phyloP scores from a whole-genome alignment of 1,284 basidiomycete genomes.

The Ustilago lituana region DNA sequence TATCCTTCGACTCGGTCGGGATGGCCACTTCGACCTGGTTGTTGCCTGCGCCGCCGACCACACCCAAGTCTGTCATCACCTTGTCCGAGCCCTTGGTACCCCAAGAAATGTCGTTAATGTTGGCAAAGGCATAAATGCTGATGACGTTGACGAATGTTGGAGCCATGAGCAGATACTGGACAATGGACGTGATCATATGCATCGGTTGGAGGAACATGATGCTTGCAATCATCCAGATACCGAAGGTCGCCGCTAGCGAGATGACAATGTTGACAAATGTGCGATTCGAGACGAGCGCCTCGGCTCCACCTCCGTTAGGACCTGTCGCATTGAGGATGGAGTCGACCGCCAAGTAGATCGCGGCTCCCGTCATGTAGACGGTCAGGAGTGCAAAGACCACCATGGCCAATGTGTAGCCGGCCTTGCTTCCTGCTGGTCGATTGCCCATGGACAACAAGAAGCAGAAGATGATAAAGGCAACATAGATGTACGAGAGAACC shows the following conservation, averaged over 20 bases:
- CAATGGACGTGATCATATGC: conserved; percentile 65
- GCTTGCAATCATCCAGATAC: conserved; percentile 61
- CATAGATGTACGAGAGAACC: conserved; percentile 64
- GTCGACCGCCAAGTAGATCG: conserved; percentile 57
- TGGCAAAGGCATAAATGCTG: conserved; percentile 66
- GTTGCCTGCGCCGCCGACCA: conserved; percentile 36
- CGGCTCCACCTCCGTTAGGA: conserved; percentile 26
- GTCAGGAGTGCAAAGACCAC: conserved; percentile 63
- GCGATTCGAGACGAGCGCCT: conserved; percentile 45
- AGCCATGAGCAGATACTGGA: conserved; percentile 65
- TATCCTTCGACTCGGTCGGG: conserved; percentile 62
- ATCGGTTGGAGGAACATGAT: conserved; percentile 65
- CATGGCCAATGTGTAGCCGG: conserved; percentile 62
- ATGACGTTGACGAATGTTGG: conserved; percentile 66
- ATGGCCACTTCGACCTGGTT: conserved; percentile 63
- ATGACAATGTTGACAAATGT: conserved; percentile 65
- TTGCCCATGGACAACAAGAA: conserved; percentile 66
- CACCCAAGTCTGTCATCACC: conserved; percentile 60
- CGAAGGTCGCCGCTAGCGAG: conserved; percentile 63
- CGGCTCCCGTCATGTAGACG: conserved; percentile 62
- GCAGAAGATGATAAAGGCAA: conserved; percentile 65
- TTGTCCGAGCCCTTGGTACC: conserved; percentile 66
- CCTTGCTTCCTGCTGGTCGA: conserved; percentile 61
- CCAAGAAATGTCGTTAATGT: conserved; percentile 64
- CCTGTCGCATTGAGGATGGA: conserved; percentile 49